Evolutionary conservation across 768 basidiomycete genomes (phyloP).

Genomic region (Cystofilobasidium bisporidii): DNA sequence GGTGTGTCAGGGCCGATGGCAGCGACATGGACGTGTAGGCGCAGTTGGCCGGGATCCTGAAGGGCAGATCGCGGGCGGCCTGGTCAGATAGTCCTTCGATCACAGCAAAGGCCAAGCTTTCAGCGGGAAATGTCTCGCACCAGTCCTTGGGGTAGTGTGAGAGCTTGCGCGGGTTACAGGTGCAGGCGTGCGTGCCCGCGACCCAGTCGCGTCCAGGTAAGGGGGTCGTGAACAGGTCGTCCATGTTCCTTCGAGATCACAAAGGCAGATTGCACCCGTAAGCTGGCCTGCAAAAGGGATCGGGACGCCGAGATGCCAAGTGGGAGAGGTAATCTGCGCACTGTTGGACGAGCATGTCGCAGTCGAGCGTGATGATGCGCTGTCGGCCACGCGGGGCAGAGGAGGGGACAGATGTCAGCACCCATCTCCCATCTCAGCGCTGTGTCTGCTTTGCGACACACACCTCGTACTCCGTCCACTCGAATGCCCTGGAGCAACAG

Average conservation of each 20-base stretch:
- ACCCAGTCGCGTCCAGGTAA: slow-evolving; percentile 50
- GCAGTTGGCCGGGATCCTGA: slow-evolving; percentile 87
- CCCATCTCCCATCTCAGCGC: no score
- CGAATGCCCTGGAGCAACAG: slow-evolving; percentile 5
- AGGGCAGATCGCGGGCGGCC: not conserved
- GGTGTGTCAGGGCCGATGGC: slow-evolving; percentile 46
- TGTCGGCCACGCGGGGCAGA: slow-evolving; percentile 16
- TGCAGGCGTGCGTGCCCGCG: slow-evolving; percentile 74
- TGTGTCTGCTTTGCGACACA: no score
- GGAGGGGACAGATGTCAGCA: not conserved
- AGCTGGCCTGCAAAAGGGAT: no score
- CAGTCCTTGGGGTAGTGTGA: slow-evolving; percentile 83
- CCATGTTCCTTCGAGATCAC: slow-evolving; percentile 54
- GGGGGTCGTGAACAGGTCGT: slow-evolving; percentile 48
- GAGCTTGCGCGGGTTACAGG: slow-evolving; percentile 82
- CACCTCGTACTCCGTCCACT: slow-evolving; percentile 29
- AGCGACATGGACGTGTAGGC: slow-evolving; percentile 51
- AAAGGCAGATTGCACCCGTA: not conserved
- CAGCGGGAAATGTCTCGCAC: no score
- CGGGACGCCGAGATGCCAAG: no score
- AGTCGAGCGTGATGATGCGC: slow-evolving; percentile 64
- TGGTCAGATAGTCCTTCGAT: not conserved
- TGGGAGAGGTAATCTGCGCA: no score
- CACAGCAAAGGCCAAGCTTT: not conserved
- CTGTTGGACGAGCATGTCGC: slow-evolving; percentile 71